Conservation (phyloP, 1,139 yeast genomes). For the Yamadazyma dushanensis region DNA sequence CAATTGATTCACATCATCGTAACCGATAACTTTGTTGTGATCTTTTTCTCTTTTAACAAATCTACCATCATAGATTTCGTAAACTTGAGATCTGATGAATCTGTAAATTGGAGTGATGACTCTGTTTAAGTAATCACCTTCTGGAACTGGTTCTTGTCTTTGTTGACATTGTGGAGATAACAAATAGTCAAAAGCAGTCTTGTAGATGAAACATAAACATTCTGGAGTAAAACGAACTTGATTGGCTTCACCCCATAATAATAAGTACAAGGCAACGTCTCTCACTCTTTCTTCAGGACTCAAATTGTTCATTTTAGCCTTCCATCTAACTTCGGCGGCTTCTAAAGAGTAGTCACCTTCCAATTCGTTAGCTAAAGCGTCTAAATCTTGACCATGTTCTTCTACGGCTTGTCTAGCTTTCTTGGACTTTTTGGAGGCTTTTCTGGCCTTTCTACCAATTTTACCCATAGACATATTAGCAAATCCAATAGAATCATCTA, state of each 20-base stretch:
- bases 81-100: slow-evolving; percentile 91
- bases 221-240: slow-evolving; percentile 96
- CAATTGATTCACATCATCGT: slow-evolving; percentile 97
- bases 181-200: slow-evolving; percentile 88
- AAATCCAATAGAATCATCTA: slow-evolving; percentile 43
- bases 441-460: slow-evolving; percentile 53
- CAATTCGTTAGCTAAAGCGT: slow-evolving; percentile 68
- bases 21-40: slow-evolving; percentile 92
- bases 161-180: slow-evolving; percentile 89
- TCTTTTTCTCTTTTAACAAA: slow-evolving; percentile 96
- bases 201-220: slow-evolving; percentile 86
- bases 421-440: slow-evolving; percentile 57
- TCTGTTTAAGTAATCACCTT: slow-evolving; percentile 93
- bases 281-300: slow-evolving; percentile 75
- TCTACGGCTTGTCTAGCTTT: slow-evolving; percentile 60
- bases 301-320: slow-evolving; percentile 48
- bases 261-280: slow-evolving; percentile 84
- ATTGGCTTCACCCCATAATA: slow-evolving; percentile 98
- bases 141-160: slow-evolving; percentile 86
- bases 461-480: slow-evolving; percentile 74
- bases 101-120: slow-evolving; percentile 90
- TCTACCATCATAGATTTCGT: slow-evolving; percentile 91
- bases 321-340: slow-evolving; percentile 54
- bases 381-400: slow-evolving; percentile 48
- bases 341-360: slow-evolving; percentile 78